These are phyloP conservation scores for Panaeolus papilionaceus DNA, from an alignment of 768 basidiomycete genomes.

Conservation along the genomic window DNA sequence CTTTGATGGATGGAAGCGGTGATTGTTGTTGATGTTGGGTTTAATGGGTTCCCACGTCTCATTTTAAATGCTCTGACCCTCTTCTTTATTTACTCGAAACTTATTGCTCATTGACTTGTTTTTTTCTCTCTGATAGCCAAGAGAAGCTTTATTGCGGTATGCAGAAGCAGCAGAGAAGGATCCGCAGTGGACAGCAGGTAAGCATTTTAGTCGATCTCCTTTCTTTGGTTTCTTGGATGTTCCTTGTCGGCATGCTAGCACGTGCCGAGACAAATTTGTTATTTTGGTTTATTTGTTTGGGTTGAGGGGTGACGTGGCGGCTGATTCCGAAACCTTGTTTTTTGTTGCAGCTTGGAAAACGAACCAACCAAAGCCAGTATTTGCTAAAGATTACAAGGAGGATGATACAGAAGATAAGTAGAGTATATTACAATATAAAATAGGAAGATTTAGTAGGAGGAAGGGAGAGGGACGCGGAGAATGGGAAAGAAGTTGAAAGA, in stretches of 20 bases:
- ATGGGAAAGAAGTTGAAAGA: conserved; percentile 39
- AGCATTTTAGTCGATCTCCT: conserved; percentile 35
- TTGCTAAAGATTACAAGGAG: conserved; percentile 68
- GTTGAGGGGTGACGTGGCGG: conserved; percentile 69
- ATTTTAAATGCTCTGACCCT: conserved; percentile 26
- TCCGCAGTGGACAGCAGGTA: conserved; percentile 86
- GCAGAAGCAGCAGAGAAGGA: conserved; percentile 79
- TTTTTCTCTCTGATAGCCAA: conserved; percentile 62
- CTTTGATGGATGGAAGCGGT: conserved; percentile 36
- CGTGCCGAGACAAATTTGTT: conserved; percentile 41
- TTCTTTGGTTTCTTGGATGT: conserved; percentile 26
- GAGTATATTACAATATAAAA: conserved; percentile 23
- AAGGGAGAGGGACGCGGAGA: conserved; percentile 27
- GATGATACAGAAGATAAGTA: conserved; percentile 58
- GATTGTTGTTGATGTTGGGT: conserved; percentile 15
- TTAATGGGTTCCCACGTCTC: conserved; percentile 31
- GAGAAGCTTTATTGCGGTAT: conserved; percentile 95
- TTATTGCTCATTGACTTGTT: background rate
- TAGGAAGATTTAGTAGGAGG: conserved; percentile 29
- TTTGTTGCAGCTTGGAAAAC: conserved; percentile 75
- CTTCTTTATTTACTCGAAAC: conserved; percentile 13
- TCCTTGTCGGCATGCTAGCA: conserved; percentile 31
- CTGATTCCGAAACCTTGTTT: conserved; percentile 57
- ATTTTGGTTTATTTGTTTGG: conserved; percentile 51
- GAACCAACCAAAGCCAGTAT: conserved; percentile 89